Conservation (phyloP, 345 rosid species). For the Stellera chamaejasme region DNA sequence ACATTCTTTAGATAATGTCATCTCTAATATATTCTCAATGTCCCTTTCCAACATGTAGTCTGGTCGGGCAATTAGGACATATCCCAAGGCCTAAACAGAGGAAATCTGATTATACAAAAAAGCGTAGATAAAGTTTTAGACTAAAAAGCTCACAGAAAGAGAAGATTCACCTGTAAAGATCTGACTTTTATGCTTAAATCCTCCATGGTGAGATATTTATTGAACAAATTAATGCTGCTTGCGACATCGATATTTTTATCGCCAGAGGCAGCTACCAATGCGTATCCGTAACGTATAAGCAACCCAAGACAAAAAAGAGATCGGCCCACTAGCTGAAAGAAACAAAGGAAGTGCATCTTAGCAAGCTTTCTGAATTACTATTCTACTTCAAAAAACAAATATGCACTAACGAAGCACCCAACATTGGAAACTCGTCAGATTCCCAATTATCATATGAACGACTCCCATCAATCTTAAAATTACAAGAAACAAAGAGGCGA, state of each 20-base stretch:
- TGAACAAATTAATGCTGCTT: slow-evolving; percentile 61
- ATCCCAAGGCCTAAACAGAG: slow-evolving; percentile 76
- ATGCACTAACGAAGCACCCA: no score
- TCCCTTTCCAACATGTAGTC: slow-evolving; percentile 97
- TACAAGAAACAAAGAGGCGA: no score
- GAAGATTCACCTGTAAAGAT: slow-evolving; percentile 74
- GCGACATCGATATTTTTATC: slow-evolving; percentile 45
- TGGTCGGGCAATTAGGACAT: slow-evolving; percentile 85
- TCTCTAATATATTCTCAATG: slow-evolving; percentile 73
- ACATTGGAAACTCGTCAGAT: no score
- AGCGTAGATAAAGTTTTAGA: not conserved
- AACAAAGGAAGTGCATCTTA: not conserved
- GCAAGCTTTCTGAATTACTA: slow-evolving; percentile 1
- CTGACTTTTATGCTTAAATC: slow-evolving; percentile 80
- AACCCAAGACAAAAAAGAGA: slow-evolving; percentile 95
- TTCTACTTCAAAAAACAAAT: no score
- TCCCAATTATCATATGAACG: no score
- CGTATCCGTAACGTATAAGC: slow-evolving; percentile 90
- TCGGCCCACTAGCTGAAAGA: slow-evolving; percentile 71
- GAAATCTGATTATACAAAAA: slow-evolving; percentile 10
- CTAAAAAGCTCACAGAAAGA: slow-evolving; percentile 3
- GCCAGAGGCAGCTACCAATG: slow-evolving; percentile 47
- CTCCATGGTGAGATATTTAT: slow-evolving; percentile 64
- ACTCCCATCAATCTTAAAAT: no score
- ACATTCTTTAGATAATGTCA: slow-evolving; percentile 58